Evolutionary conservation across 441 rosid species (phyloP), one percentile per base, ranked within the genome.

Genomic region (Syzygium syzygioides): DNA sequence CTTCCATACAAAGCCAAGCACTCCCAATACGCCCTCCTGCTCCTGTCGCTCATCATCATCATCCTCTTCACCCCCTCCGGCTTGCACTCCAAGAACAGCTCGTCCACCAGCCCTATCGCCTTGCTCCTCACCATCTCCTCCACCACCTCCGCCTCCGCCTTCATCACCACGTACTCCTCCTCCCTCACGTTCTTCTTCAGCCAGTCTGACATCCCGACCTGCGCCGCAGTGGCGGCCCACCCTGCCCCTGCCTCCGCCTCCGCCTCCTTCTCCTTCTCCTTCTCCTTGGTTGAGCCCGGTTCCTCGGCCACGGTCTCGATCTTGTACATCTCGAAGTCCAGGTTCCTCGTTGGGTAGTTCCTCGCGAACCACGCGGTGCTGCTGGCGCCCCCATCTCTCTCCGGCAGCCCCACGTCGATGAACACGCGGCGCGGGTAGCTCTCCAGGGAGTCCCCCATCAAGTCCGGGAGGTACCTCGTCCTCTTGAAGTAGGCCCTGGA

Each of bases 81-180:
- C 91, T 92, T 95, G 92, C 97, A 96, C 55, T 95, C 98, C 97
- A 97, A 91, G 95, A 95, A 97, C 64, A 96, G 93, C 92, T 97
- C 99, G 89, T 97, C 98, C 48, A 96, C 96, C 90, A 97, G 85
- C 86, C 92, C 89, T 23, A 93, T 93, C 28, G 95, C 93, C 85
- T 91, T 92, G 88, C 92, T 95, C 87, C 89, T 94, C 92, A 96
- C 89, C 94, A 96, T 92, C 87, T 95, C 97, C 86, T 95, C 97
- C 86, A 95, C 98, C 19, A 93, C 93, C 87, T 95, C 97, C 1
- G 96, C 97, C 85, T 95, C 95, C n/a, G 99, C 98, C 88, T 96
- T 96, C 97, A 95, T 94, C 93, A 97, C 98, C 87, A 96, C 97
- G 37, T 91, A 96, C 79, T 97, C 96, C 4, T 89, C 95, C 55